Base-by-base conservation (phyloP, 1,139 yeast genomes). In the Pichia sp. region DNA sequence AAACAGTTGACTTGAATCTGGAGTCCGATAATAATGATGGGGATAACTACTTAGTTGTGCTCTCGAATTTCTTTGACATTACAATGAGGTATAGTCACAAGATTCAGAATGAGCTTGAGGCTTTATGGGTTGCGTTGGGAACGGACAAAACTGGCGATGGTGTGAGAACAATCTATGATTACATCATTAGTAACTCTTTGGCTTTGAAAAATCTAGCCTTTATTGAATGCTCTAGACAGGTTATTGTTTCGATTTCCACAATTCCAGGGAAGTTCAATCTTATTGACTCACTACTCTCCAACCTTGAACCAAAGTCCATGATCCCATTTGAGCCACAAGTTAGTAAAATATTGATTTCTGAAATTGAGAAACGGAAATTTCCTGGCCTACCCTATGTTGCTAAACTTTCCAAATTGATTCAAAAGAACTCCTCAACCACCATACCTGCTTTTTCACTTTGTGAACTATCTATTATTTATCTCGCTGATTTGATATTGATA, bases 121-220 rank as follows among this genome's bases (percentile, higher is more conserved):
- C 94, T 0, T 60, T 91, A 26, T 93, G 99, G 99, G 86, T 84
- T 4, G 93, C 96, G 0, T 64, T 91, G 26, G 95, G 94, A 2
- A 76, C 76, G 37, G 81, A 80, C 5, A 65, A 67, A n/a, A 72
- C 73, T 26, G 69, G 77, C 10, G 38, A 37, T 21, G 88, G 91
- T 51, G 79, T 81, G 25, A 78, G 78, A 39, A 76, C 74, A 8
- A 82, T 87, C 15, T 60, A 85, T 49, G 84, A 79, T 32, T 91
- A 76, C 51, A 65, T 87, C 27, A 66, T 86, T 34, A 68, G 67
- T 22, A 75, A 78, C 30, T 80, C 95, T 30, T 64, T 88, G 38
- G 77, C 77, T 30, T 67, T 82, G 37, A 74, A 84, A 44, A 85
- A 80, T 47, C 74, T 93, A 0, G 60, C 66, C 1, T 83, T 88